Percentiles rank a stretch among this genome's conserved stretches.
Conservation (phyloP, 2,329 filamentous ascomycete species). For the Xylariaceae sp. region DNA sequence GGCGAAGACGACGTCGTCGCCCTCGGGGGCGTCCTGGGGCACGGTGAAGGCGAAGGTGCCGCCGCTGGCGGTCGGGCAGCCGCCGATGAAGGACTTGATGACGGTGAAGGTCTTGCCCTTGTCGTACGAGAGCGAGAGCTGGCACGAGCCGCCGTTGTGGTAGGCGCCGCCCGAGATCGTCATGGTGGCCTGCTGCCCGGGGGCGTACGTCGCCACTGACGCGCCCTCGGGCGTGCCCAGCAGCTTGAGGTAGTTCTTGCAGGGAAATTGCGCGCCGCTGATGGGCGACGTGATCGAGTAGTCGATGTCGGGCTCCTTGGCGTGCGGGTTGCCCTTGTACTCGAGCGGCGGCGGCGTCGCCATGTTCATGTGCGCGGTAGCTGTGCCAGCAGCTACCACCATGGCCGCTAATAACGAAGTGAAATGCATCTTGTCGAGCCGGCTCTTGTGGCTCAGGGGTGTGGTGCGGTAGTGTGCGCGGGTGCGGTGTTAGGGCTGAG, state of each 20-base stretch:
- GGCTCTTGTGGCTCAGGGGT: conserved; percentile 2
- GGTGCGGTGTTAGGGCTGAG: conserved; percentile 3
- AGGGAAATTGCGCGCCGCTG: conserved; percentile 60
- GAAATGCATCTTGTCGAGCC: conserved; percentile 34
- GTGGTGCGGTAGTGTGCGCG: background rate
- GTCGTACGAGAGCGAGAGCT: conserved; percentile 68
- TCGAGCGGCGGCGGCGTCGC: conserved; percentile 42
- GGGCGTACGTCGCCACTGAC: conserved; percentile 52
- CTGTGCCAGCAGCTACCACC: conserved; percentile 35
- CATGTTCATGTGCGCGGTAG: conserved; percentile 51
- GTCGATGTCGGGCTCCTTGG: conserved; percentile 44
- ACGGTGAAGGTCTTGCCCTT: conserved; percentile 63
- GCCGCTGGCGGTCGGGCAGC: conserved; percentile 32
- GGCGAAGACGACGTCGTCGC: conserved; percentile 55
- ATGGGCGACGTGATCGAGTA: conserved; percentile 68
- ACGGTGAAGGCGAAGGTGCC: conserved; percentile 58
- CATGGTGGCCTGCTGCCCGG: conserved; percentile 57
- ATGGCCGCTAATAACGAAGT: conserved; percentile 28
- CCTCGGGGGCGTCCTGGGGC: conserved; percentile 51
- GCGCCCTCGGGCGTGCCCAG: conserved; percentile 41
- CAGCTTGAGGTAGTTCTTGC: conserved; percentile 56
- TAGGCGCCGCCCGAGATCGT: conserved; percentile 53
- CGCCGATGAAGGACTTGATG: conserved; percentile 27
- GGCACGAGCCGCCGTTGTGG: conserved; percentile 69
- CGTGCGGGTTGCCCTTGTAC: conserved; percentile 44